A percentile compares a stretch with the other conserved stretches of the same genome.
Evolutionary conservation across 2,329 filamentous ascomycete genomes (phyloP).

Genomic region (Cladosporium sp.): DNA sequence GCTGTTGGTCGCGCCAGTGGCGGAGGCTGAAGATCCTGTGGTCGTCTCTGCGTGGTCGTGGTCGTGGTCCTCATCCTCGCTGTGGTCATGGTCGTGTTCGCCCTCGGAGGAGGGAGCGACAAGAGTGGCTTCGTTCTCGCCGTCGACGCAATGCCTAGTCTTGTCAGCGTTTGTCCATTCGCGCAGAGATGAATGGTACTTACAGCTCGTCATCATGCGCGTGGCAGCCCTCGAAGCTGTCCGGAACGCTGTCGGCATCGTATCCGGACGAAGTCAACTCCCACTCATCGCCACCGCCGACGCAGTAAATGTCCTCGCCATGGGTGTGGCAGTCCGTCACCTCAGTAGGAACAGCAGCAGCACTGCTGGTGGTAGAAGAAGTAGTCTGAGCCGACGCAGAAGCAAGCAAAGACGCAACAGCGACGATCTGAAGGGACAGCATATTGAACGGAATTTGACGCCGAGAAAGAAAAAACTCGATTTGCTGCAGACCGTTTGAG

Average conservation of each 20-base stretch:
- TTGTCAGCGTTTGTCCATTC: background rate
- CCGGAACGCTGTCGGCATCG: conserved; percentile 1
- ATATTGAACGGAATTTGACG: background rate
- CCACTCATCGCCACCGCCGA: conserved; percentile 1
- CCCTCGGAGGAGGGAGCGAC: background rate
- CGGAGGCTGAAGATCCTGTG: background rate
- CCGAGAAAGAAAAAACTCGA: background rate
- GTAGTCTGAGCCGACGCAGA: conserved; percentile 2
- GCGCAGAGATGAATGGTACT: background rate
- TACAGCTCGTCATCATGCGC: conserved; percentile 7
- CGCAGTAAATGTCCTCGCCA: conserved; percentile 1
- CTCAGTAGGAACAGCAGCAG: background rate
- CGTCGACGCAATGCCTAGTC: conserved; percentile 5
- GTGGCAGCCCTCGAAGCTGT: conserved; percentile 4
- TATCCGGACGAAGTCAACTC: background rate
- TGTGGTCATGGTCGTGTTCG: background rate
- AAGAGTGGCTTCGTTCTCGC: background rate
- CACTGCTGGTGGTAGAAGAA: conserved; percentile 2
- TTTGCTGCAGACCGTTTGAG: background rate
- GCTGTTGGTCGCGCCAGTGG: background rate
- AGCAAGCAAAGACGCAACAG: background rate
- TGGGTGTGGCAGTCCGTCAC: conserved; percentile 7
- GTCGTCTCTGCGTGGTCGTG: background rate
- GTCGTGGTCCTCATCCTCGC: conserved; percentile 2
- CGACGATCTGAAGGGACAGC: background rate